phyloP scores from a whole-genome alignment of 768 basidiomycete species.

The Termitomyces sp. region DNA sequence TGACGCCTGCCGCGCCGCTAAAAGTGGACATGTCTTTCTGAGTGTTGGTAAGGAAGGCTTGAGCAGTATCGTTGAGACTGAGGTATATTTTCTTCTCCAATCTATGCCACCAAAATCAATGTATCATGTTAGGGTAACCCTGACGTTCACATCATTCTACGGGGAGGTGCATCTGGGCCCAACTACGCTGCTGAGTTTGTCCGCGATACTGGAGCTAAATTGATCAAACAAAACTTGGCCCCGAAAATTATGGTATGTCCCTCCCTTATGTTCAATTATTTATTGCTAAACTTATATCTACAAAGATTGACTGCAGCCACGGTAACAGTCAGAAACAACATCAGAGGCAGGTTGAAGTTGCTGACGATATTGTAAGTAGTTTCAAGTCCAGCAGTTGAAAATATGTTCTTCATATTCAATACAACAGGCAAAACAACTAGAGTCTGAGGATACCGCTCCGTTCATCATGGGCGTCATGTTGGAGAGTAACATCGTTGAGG shows the following conservation, averaged over 20 bases:
- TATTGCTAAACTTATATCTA: background rate
- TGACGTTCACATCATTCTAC: slow-evolving; percentile 90
- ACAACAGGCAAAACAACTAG: slow-evolving; percentile 65
- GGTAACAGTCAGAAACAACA: slow-evolving; percentile 95
- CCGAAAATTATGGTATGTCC: slow-evolving; percentile 80
- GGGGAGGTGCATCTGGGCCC: slow-evolving; percentile 86
- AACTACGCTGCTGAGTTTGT: slow-evolving; percentile 85
- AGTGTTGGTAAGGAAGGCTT: slow-evolving; percentile 96
- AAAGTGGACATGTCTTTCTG: slow-evolving; percentile 90
- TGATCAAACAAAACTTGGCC: slow-evolving; percentile 73
- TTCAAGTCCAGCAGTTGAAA: background rate
- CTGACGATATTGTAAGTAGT: slow-evolving; percentile 76
- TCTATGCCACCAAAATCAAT: background rate
- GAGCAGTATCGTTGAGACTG: slow-evolving; percentile 93
- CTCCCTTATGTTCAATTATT: background rate
- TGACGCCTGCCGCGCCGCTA: slow-evolving; percentile 93
- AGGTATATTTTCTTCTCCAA: slow-evolving; percentile 40
- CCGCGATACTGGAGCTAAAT: slow-evolving; percentile 66
- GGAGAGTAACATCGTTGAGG: slow-evolving; percentile 87
- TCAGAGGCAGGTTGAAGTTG: slow-evolving; percentile 82
- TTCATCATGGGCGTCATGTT: slow-evolving; percentile 94
- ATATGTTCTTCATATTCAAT: background rate
- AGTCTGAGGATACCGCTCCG: slow-evolving; percentile 63
- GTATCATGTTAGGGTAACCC: slow-evolving; percentile 65
- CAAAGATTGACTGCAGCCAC: slow-evolving; percentile 93